These are phyloP conservation scores for Candida railenensis DNA, from an alignment of 805 yeast genomes.

Conservation along the genomic window DNA sequence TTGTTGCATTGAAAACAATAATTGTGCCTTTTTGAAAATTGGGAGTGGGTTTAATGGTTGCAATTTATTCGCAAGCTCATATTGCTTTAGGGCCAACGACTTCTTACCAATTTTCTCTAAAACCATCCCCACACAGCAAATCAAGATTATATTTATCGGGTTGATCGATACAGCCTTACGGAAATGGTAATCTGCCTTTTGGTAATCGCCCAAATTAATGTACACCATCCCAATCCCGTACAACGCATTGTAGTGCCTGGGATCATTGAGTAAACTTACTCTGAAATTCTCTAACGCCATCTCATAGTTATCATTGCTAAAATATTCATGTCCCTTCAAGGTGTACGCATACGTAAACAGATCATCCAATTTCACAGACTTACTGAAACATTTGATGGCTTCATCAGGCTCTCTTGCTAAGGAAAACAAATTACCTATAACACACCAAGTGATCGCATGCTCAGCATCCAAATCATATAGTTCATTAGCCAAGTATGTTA, in stretches of 20 bases:
- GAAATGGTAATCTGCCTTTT: slow-evolving; percentile 82
- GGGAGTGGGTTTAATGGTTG: slow-evolving; percentile 88
- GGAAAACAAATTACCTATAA: slow-evolving; percentile 85
- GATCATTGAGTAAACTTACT: slow-evolving; percentile 70
- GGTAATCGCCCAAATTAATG: slow-evolving; percentile 79
- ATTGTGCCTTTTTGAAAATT: slow-evolving; percentile 83
- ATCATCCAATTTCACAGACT: slow-evolving; percentile 68
- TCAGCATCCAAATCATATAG: slow-evolving; percentile 60
- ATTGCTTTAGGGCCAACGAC: slow-evolving; percentile 75
- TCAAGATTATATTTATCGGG: slow-evolving; percentile 83
- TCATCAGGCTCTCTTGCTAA: slow-evolving; percentile 82
- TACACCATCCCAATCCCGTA: slow-evolving; percentile 96
- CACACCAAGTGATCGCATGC: slow-evolving; percentile 89
- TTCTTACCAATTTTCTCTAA: slow-evolving; percentile 70
- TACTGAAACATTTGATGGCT: slow-evolving; percentile 82
- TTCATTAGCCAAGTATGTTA: slow-evolving; percentile 83
- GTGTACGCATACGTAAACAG: slow-evolving; percentile 86
- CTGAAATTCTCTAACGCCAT: slow-evolving; percentile 83
- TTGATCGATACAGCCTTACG: slow-evolving; percentile 84
- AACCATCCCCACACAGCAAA: slow-evolving; percentile 94
- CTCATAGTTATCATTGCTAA: slow-evolving; percentile 86
- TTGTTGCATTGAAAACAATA: slow-evolving; percentile 67
- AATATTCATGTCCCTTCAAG: slow-evolving; percentile 88
- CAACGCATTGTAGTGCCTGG: slow-evolving; percentile 88
- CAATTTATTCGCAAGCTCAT: slow-evolving; percentile 75